Evolutionary conservation across 495 filamentous ascomycete genomes (phyloP), one percentile per base, ranked within the genome.

Genomic region (Penicilliopsis zonata): DNA sequence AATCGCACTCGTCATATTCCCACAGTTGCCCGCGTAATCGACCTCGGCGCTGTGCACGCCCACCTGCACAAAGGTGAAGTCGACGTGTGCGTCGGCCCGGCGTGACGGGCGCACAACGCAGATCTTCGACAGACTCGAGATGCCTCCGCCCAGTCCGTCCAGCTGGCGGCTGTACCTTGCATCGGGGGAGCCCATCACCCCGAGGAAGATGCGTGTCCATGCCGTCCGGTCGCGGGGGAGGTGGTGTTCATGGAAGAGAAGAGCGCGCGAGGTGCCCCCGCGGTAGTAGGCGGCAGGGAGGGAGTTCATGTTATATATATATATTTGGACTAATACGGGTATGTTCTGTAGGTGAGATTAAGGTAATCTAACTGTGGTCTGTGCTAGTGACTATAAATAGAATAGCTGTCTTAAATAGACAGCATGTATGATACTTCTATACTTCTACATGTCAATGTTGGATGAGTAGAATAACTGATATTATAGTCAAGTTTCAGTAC

Each of bases 31-130:
- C 1, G 70, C 72, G 36, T 71, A 68, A 47, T 85, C 79, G 2
- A 84, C 59, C 9, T 53, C 46, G 6, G 50, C 55, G 35, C 73
- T 66, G 26, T 60, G 60, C 33, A 85, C 62, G 0, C 78, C 78
- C 2, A 85, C 62, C 15, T 76, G 72, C 3, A 76, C 70, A 37
- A 85, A 85, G 0, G 78, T 84, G 41, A 77, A 85, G 30, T 85
- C 79, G 12, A 84, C 58, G 33, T 84, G 76, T 0, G 70, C 70
- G 27, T 71, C 69, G 0, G 30, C 41, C 18, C 63, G 61, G 0
- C 41, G 35, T 4, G 70, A 61, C 1, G 47, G 47, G 5, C 61
- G 63, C 3, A 85, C 56, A 13, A 85, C 62, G 54, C 77, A 80
- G 5, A 84, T 60, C 50, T 86, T 85, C 10, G 75, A 79, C 4